Percentiles rank a stretch among this genome's conserved stretches.
Conservation (phyloP, 2,329 filamentous ascomycete genomes). For the Paraconiothyrium sp. region DNA sequence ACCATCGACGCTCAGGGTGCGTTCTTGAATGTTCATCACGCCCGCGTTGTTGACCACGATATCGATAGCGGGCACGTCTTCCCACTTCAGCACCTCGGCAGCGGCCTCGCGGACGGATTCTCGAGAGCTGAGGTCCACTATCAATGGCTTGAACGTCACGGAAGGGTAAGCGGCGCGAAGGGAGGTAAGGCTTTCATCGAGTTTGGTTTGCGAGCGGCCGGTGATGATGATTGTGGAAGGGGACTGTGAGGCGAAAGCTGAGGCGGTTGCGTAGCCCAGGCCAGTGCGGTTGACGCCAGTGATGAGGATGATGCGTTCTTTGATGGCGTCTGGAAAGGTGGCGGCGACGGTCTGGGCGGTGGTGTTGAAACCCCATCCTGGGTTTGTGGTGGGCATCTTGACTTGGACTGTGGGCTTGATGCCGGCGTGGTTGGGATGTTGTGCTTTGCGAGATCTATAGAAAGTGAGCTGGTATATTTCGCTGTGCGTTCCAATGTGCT, state of each 20-base stretch:
- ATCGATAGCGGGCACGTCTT: conserved; percentile 41
- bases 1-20: conserved; percentile 46
- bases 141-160: conserved; percentile 36
- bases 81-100: conserved; percentile 23
- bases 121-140: conserved; percentile 46
- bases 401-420: background rate
- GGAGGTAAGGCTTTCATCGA: conserved; percentile 43
- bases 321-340: conserved; percentile 20
- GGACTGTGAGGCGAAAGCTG: conserved; percentile 6
- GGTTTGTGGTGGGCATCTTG: conserved; percentile 8
- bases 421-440: background rate
- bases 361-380: conserved; percentile 14
- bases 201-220: conserved; percentile 53
- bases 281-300: conserved; percentile 14
- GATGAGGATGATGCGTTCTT: conserved; percentile 16
- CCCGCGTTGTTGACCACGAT: conserved; percentile 51
- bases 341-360: conserved; percentile 20
- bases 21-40: conserved; percentile 13
- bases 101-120: conserved; percentile 41
- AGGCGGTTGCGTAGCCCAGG: conserved; percentile 9
- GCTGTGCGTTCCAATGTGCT: too few relatives aligned
- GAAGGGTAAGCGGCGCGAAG: conserved; percentile 40
- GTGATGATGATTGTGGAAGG: conserved; percentile 26
- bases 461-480: background rate
- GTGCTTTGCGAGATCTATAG: too few relatives aligned